Conservation (phyloP, 2,329 filamentous ascomycete species). For the Ramichloridium luteum region DNA sequence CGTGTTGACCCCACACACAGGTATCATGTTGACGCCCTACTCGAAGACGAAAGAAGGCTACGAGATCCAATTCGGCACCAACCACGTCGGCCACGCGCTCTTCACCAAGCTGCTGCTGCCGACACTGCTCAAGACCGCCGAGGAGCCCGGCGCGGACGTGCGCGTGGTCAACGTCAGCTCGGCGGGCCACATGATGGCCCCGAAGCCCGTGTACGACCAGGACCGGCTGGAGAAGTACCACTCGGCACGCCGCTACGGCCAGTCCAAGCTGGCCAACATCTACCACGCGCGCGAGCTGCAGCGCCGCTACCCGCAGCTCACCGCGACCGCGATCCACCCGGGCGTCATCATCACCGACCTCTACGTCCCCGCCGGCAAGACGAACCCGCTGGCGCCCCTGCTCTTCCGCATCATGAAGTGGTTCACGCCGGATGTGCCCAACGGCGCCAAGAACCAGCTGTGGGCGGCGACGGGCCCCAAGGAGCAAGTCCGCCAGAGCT, state of each 20-base stretch:
- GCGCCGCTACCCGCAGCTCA: conserved; percentile 45
- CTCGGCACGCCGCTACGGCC: conserved; percentile 42
- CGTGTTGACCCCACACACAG: no score
- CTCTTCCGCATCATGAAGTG: conserved; percentile 9
- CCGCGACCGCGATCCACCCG: conserved; percentile 52
- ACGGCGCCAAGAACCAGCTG: conserved; percentile 18
- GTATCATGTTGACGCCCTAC: conserved; percentile 28
- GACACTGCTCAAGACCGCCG: conserved; percentile 28
- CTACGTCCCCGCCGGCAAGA: conserved; percentile 11
- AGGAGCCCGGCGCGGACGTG: conserved; percentile 28
- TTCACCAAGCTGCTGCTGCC: conserved; percentile 37
- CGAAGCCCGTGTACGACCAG: conserved; percentile 27
- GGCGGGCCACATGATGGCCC: conserved; percentile 16
- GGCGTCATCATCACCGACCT: conserved; percentile 52
- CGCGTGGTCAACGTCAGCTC: conserved; percentile 35
- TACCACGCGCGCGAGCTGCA: conserved; percentile 49
- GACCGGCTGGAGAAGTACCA: conserved; percentile 21
- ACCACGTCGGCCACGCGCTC: conserved; percentile 39
- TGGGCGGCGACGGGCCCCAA: conserved; percentile 18
- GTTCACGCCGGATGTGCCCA: conserved; percentile 10
- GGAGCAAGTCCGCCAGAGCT: conserved; percentile 10
- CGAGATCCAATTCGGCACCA: conserved; percentile 41
- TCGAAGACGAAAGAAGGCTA: conserved; percentile 36
- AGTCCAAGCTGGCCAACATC: conserved; percentile 49
- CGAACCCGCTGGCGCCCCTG: conserved; percentile 5